Conservation (phyloP, 129 eudicot genomes). For the Centaurea solstitialis region DNA sequence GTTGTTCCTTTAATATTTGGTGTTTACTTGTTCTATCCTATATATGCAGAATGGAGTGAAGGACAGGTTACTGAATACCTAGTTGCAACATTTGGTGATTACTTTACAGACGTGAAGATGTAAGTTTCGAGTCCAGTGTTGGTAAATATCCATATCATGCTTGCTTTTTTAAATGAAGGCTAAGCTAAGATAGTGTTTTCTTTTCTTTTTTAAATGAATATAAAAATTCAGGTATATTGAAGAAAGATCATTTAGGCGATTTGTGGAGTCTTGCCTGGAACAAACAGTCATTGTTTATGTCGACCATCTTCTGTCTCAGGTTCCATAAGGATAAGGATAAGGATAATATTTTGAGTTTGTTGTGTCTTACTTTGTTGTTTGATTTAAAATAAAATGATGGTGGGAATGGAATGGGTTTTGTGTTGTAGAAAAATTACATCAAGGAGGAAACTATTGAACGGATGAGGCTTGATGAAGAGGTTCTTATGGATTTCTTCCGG, state of each 20-base stretch:
- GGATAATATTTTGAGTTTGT: background rate
- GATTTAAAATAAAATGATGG: background rate
- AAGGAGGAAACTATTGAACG: slow-evolving; percentile 97
- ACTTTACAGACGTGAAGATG: slow-evolving; percentile 92
- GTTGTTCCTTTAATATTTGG: background rate
- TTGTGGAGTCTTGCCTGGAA: slow-evolving; percentile 95
- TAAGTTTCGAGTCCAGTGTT: slow-evolving; percentile 31
- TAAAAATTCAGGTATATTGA: slow-evolving; percentile 74
- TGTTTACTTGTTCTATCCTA: background rate
- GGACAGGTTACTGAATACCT: slow-evolving; percentile 98
- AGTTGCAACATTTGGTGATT: slow-evolving; percentile 93
- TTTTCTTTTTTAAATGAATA: no score
- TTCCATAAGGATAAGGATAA: slow-evolving; percentile 29
- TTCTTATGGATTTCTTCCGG: slow-evolving; percentile 93
- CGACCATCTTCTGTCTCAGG: slow-evolving; percentile 87
- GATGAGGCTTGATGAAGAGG: slow-evolving; percentile 97
- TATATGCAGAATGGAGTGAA: slow-evolving; percentile 91
- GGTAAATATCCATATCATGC: background rate
- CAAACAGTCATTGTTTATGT: slow-evolving; percentile 88
- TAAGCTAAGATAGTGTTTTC: background rate
- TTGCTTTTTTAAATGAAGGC: slow-evolving; percentile 1
- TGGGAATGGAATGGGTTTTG: background rate
- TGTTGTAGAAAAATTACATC: slow-evolving; percentile 82
- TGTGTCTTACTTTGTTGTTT: no score
- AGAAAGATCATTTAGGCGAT: slow-evolving; percentile 90